Base-by-base conservation (phyloP, 2,329 filamentous ascomycete genomes). In the Colletotrichum limetticola region DNA sequence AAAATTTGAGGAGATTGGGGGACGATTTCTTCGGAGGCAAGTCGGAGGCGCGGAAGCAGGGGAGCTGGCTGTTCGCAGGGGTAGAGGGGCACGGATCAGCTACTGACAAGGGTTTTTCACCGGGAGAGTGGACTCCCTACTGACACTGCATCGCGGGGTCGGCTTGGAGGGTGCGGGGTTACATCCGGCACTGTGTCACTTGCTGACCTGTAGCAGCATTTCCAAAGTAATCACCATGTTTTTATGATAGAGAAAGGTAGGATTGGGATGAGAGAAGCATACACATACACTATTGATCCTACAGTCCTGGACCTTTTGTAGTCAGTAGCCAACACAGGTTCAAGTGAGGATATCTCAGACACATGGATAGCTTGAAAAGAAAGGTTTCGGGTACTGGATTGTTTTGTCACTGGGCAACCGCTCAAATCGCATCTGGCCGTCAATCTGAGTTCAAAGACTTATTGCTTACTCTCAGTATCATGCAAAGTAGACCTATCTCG, bases 1-100 rank as follows among this genome's bases (percentile, higher is more conserved):
- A 72, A 72, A 74, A 74, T 72, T 74, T 74, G 71, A 71, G 68
- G 71, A 72, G 71, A 66, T 71, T 66, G 61, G 68, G 68, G 68
- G 62, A 42, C 37, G 57, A 68, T 72, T 58, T 58, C 67, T 57
- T 72, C 68, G 68, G 71, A 74, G 71, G 66, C 70, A 72, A 61
- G 66, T 72, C 70, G 70, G 70, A 72, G 70, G 60, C 66, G 64
- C 70, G 70, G 66, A 72, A 60, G 66, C 66, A 70, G 66, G 66
- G 68, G 65, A 72, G 68, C 57, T 63, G 49, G 30, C 62, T 26
- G 53, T 46, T 61, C 19, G 68, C 71, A 74, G 71, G 71, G 71
- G 68, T 28, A 5, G n/a, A 58, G 52, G 68, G 49, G 71, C 71
- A 72, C 68, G 61, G 71, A 74, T 74, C 68, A 62, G 62, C 57